phyloP scores from a whole-genome alignment of 2,329 filamentous ascomycete species.

The Fusarium sp. region DNA sequence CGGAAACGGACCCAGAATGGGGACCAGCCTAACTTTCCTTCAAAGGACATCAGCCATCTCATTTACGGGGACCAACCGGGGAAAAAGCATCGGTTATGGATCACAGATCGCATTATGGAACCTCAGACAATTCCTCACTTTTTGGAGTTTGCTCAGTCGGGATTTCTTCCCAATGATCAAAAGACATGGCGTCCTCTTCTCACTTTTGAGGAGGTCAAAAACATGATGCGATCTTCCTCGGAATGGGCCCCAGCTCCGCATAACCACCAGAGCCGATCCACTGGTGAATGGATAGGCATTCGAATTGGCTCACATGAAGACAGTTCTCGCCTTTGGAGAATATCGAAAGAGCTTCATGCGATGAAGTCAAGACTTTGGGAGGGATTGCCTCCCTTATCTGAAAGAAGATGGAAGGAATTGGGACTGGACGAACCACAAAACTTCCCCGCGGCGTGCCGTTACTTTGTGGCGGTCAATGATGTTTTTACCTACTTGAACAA shows the following conservation, averaged over 20 bases:
- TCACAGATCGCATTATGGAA: constrained; percentile 43
- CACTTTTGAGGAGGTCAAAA: constrained; percentile 9
- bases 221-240: constrained; percentile 29
- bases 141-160: constrained; percentile 31
- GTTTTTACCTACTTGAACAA: constrained; percentile 50
- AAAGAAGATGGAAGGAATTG: constrained; percentile 46
- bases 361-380: constrained; percentile 52
- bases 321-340: constrained; percentile 17
- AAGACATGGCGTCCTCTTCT: constrained; percentile 21
- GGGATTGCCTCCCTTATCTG: constrained; percentile 47
- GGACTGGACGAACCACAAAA: constrained; percentile 39
- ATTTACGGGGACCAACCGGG: neutral
- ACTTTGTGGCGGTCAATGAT: constrained; percentile 38
- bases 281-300: constrained; percentile 16
- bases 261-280: constrained; percentile 11
- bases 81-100: constrained; percentile 32
- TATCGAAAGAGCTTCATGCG: constrained; percentile 48
- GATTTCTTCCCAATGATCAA: constrained; percentile 20
- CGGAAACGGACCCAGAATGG: no score
- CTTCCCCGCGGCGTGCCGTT: constrained; percentile 46
- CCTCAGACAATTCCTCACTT: constrained; percentile 43
- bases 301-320: constrained; percentile 46
- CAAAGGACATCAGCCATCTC: neutral
- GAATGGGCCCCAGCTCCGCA: constrained; percentile 47
- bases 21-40: no score